A percentile compares a stretch with the other conserved stretches of the same genome.
Conservation (phyloP, 495 filamentous ascomycete species). For the Podospora bellae-mahoneyi region DNA sequence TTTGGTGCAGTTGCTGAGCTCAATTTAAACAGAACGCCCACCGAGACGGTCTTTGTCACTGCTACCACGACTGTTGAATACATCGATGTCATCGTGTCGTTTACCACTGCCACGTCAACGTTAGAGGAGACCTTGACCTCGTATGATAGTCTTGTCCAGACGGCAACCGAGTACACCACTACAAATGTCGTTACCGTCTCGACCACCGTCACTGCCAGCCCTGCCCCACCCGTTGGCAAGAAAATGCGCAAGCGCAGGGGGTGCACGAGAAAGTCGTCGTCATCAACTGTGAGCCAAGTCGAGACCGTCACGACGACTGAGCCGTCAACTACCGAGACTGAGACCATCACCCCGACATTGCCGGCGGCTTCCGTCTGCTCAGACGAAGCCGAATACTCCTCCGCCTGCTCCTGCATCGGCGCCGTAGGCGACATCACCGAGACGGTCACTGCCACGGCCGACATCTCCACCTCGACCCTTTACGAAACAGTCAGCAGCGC, state of each 20-base stretch:
- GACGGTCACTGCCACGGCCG: neutral
- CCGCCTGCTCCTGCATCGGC: conserved; percentile 8
- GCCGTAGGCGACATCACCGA: conserved; percentile 1
- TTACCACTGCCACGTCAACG: neutral
- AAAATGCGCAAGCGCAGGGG: neutral
- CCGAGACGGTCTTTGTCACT: neutral
- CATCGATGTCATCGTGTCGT: conserved; percentile 5
- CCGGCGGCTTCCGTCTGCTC: neutral
- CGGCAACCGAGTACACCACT: conserved; percentile 5
- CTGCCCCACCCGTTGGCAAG: neutral
- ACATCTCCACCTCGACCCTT: neutral
- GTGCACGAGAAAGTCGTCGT: conserved; percentile 1
- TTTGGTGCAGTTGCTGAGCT: too few relatives aligned
- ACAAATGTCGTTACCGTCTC: neutral
- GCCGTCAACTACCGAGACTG: neutral
- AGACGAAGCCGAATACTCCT: conserved; percentile 5
- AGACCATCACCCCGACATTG: neutral
- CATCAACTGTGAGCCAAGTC: neutral
- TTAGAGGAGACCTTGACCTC: neutral
- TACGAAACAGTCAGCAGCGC: conserved; percentile 10
- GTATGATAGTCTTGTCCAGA: neutral
- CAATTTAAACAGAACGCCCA: neutral
- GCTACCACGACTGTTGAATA: conserved; percentile 7
- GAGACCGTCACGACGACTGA: neutral
- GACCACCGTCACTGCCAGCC: neutral